Conservation (phyloP, 2,329 filamentous ascomycete species). For the Aureobasidium uvarum region DNA sequence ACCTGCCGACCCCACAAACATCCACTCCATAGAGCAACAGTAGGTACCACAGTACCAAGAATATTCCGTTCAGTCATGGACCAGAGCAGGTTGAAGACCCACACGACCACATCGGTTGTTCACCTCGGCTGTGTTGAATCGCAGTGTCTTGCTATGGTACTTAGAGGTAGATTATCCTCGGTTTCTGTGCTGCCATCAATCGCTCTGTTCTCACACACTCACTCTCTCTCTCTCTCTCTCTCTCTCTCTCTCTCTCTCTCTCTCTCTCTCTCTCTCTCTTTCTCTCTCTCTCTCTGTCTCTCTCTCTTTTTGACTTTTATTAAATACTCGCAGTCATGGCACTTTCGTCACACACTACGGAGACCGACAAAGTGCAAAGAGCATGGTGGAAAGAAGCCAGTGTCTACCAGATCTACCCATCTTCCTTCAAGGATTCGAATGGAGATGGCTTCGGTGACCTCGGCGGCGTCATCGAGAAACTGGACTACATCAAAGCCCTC, state of each 20-base stretch:
- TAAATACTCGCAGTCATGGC: too few relatives aligned
- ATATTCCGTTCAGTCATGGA: too few relatives aligned
- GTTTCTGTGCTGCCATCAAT: too few relatives aligned
- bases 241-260: too few relatives aligned
- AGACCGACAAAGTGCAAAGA: neutral
- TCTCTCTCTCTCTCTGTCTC: neutral
- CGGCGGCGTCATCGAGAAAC: slow-evolving; percentile 60
- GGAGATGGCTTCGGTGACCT: slow-evolving; percentile 60
- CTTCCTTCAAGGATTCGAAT: slow-evolving; percentile 50
- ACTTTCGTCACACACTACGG: neutral
- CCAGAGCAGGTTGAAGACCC: neutral
- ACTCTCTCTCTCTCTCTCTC: neutral
- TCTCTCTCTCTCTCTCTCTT: neutral
- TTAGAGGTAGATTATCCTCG: neutral
- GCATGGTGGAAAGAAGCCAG: slow-evolving; percentile 44
- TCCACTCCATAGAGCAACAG: too few relatives aligned
- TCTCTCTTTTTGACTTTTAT: too few relatives aligned
- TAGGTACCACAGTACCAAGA: too few relatives aligned
- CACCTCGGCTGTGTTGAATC: neutral
- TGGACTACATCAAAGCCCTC: slow-evolving; percentile 59
- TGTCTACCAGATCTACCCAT: slow-evolving; percentile 46
- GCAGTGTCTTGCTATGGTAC: neutral
- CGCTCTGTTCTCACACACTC: too few relatives aligned
- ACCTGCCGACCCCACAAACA: too few relatives aligned
- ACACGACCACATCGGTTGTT: neutral